Percentiles rank a stretch among this genome's conserved stretches.
Evolutionary conservation across 2,329 filamentous ascomycete genomes (phyloP).

Genomic region (Hypoxylon sp.): DNA sequence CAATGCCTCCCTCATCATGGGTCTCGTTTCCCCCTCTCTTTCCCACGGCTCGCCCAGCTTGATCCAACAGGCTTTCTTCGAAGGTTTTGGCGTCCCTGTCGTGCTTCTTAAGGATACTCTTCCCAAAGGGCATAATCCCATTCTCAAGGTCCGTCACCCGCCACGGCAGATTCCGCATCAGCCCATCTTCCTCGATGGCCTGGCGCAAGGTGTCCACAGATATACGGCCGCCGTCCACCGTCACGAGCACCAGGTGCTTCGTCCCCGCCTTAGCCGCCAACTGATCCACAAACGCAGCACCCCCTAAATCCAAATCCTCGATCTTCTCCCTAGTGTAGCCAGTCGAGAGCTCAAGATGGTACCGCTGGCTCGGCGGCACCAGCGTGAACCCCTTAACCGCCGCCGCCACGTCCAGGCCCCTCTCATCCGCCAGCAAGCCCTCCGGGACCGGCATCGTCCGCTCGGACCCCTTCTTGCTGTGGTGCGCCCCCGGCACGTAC

Average conservation of each 20-base stretch:
- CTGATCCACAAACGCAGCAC: conserved; percentile 46
- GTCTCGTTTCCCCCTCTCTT: background rate
- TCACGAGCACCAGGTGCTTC: conserved; percentile 56
- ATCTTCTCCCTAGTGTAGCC: conserved; percentile 20
- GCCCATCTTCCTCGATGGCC: conserved; percentile 61
- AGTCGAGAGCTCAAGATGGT: conserved; percentile 41
- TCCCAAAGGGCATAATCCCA: conserved; percentile 53
- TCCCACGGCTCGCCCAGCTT: conserved; percentile 14
- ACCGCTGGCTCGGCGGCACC: conserved; percentile 50
- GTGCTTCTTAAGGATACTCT: conserved; percentile 45
- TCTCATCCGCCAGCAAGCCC: conserved; percentile 38
- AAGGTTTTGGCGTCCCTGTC: conserved; percentile 24
- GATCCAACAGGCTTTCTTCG: conserved; percentile 18
- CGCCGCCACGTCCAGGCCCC: conserved; percentile 39
- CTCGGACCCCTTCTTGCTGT: conserved; percentile 6
- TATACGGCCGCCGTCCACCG: conserved; percentile 56
- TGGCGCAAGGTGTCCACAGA: conserved; percentile 55
- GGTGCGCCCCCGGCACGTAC: conserved; percentile 57
- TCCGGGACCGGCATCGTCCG: conserved; percentile 35
- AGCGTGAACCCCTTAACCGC: conserved; percentile 54
- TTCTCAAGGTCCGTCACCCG: conserved; percentile 49
- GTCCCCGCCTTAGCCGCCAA: conserved; percentile 45
- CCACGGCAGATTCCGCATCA: conserved; percentile 60
- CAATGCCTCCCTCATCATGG: background rate
- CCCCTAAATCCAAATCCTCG: conserved; percentile 45